These are phyloP conservation scores for Melaleuca quinquenervia DNA, from an alignment of 345 rosid species.

Conservation along the genomic window DNA sequence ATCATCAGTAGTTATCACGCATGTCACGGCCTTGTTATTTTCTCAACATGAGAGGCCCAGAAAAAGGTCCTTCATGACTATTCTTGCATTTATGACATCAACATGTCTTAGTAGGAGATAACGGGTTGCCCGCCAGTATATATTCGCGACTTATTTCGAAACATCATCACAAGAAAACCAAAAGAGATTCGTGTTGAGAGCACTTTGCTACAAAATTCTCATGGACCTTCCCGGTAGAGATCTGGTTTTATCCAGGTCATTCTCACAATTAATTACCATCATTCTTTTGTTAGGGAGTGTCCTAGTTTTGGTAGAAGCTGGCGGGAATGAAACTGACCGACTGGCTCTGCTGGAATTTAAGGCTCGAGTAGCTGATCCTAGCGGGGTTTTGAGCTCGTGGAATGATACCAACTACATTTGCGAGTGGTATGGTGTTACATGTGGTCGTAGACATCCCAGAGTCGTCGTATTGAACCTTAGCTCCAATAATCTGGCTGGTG, in stretches of 20 bases:
- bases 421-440: not conserved
- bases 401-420: not conserved
- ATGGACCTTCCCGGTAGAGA: too few relatives aligned
- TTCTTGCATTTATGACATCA: not conserved
- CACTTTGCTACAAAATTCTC: too few relatives aligned
- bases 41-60: too few relatives aligned
- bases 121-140: not conserved
- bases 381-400: not conserved
- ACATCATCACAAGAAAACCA: not conserved
- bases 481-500: not conserved
- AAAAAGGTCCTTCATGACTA: not conserved
- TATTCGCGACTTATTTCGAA: rapidly evolving
- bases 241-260: too few relatives aligned
- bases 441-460: not conserved
- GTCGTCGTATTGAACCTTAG: not conserved
- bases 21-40: too few relatives aligned
- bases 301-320: not conserved
- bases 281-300: too few relatives aligned
- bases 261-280: too few relatives aligned
- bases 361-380: not conserved
- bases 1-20: too few relatives aligned
- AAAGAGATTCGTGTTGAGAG: not conserved
- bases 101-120: not conserved
- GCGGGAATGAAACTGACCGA: not conserved
- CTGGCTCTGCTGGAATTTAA: not conserved